A percentile compares a stretch with the other conserved stretches of the same genome.
phyloP scores from a whole-genome alignment of 1,139 yeast genomes.

The Candida pseudocylindracea region DNA sequence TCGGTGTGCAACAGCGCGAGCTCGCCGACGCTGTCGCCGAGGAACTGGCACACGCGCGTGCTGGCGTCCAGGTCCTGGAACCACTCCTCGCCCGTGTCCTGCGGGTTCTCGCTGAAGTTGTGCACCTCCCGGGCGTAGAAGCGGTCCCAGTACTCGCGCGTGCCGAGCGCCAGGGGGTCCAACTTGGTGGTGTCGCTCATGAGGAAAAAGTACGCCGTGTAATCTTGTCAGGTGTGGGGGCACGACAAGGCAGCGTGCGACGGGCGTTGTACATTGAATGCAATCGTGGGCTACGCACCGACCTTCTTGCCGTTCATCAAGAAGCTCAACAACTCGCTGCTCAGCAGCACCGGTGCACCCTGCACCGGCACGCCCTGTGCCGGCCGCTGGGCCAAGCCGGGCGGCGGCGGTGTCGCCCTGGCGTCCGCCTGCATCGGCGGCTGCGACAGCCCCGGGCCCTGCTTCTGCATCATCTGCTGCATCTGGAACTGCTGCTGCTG shows the following conservation, averaged over 20 bases:
- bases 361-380: conserved; percentile 2
- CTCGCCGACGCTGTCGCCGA: conserved; percentile 13
- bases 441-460: conserved; percentile 7
- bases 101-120: conserved; percentile 49
- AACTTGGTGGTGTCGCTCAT: too few relatives aligned
- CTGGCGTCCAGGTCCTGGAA: conserved; percentile 89
- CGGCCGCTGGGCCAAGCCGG: conserved; percentile 10
- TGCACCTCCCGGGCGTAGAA: conserved; percentile 52
- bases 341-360: conserved; percentile 4
- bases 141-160: conserved; percentile 39
- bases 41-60: conserved; percentile 47
- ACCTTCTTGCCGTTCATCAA: conserved; percentile 42
- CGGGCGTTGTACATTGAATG: too few relatives aligned
- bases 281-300: too few relatives aligned
- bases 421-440: conserved; percentile 12
- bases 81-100: conserved; percentile 94
- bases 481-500: conserved; percentile 2
- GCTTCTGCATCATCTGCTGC: conserved; percentile 3
- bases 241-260: too few relatives aligned
- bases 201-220: too few relatives aligned
- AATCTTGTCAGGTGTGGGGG: too few relatives aligned
- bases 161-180: too few relatives aligned
- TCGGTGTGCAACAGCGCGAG: conserved; percentile 9
- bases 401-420: conserved; percentile 22
- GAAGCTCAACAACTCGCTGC: conserved; percentile 49